Evolutionary conservation across 1,139 yeast genomes (phyloP), one percentile per base, ranked within the genome.

Genomic region (Tardiomyces digboiensis): DNA sequence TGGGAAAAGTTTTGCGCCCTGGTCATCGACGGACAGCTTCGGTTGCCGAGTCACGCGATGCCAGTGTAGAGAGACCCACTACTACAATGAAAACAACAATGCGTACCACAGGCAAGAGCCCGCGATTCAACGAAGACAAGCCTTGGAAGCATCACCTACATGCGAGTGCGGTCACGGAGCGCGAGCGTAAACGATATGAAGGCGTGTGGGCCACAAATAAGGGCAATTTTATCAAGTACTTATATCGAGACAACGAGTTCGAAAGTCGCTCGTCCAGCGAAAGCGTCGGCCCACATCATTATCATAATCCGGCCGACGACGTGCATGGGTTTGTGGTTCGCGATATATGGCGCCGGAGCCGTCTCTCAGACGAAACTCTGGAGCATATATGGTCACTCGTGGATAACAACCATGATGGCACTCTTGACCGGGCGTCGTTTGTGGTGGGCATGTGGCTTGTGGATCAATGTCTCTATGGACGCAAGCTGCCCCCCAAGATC

Each of bases 391-490:
- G 96, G 88, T 74, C 77, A 39, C 67, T 88, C 44, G 94, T 88
- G 16, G 96, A 88, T 58, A 74, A 75, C 41, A 68, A 89, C 52
- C 68, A 69, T 41, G 94, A 85, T 60, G 94, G 95, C 0, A 77
- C 87, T 0, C 67, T 89, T 44, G 85, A 82, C 55, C 76, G 85
- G 49, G 81, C 79, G 40, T 89, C 89, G 51, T 91, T 91, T 56
- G 66, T 89, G 37, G 93, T 88, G 13, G 98, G 96, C 0, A 87
- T 84, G 86, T 89, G 97, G 97, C 65, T 87, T 7, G 91, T 89
- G 1, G 97, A 89, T 62, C 97, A 89, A 61, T 85, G 95, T 57
- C 69, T 89, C n/a, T 91, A 89, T 59, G 97, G 97, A 0, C 71
- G 95, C 36, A 91, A 91, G 61, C 67, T 91, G 42, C 97, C 97